phyloP scores from a whole-genome alignment of 768 basidiomycete species.

The Mycena amicta region DNA sequence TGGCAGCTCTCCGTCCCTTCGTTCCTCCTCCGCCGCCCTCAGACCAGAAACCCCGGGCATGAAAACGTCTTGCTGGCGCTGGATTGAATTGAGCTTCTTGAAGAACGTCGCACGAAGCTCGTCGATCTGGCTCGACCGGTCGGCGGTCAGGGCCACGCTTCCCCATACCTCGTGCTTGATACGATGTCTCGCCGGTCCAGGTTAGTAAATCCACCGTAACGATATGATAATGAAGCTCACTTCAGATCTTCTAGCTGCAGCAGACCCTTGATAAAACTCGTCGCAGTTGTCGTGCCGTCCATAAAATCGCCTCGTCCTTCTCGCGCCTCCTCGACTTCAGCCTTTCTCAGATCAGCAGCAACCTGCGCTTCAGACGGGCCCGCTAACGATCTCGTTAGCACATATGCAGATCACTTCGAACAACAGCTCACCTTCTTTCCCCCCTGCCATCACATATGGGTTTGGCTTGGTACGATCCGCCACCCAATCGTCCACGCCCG shows the following conservation, averaged over 20 bases:
- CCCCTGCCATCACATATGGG: neutral
- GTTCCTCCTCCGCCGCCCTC: slow-evolving; percentile 6
- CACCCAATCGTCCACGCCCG: slow-evolving; percentile 1
- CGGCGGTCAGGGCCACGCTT: neutral
- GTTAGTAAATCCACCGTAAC: neutral
- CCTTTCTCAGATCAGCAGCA: neutral
- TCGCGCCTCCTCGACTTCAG: neutral
- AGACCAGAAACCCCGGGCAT: slow-evolving; percentile 8
- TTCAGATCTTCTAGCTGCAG: slow-evolving; percentile 4
- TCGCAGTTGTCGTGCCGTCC: neutral
- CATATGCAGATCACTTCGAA: neutral
- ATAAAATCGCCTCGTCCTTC: neutral
- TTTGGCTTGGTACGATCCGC: slow-evolving; percentile 1
- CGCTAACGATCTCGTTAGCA: neutral
- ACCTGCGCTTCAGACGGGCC: slow-evolving; percentile 3
- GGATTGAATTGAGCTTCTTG: slow-evolving; percentile 5
- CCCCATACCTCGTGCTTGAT: neutral
- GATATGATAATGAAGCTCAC: neutral
- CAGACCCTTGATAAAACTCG: neutral
- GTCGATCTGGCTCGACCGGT: neutral
- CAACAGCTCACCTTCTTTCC: slow-evolving; percentile 1
- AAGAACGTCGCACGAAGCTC: slow-evolving; percentile 9
- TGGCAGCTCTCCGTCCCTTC: neutral
- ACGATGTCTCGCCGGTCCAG: neutral
- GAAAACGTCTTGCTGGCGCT: neutral